Conservation (phyloP, 495 filamentous ascomycete species). For the Parmelia sp. region DNA sequence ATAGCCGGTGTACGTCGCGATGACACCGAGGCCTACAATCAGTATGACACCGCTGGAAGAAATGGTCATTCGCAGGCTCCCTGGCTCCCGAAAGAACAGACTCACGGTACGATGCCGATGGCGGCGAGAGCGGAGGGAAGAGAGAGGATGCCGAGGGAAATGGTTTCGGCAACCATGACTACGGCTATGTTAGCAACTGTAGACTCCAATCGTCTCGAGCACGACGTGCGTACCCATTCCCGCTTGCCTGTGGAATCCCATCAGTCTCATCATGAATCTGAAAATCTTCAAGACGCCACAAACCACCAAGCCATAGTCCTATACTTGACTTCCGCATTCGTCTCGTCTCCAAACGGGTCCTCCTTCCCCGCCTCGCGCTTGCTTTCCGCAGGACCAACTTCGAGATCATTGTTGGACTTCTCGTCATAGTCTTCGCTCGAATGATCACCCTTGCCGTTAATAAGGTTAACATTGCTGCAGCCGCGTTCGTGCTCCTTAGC, state of each 20-base stretch:
- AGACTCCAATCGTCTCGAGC: background rate
- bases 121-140: conserved; percentile 59
- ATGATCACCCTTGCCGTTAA: background rate
- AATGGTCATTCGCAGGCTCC: background rate
- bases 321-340: conserved; percentile 38
- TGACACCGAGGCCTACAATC: conserved; percentile 53
- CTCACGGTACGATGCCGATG: conserved; percentile 51
- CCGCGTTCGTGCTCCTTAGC: background rate
- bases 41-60: conserved; percentile 46
- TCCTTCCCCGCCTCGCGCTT: conserved; percentile 11
- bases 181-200: background rate
- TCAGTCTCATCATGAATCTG: background rate
- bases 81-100: no score
- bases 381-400: conserved; percentile 9
- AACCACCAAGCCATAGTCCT: conserved; percentile 41
- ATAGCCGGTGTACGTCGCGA: conserved; percentile 71
- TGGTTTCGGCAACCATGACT: conserved; percentile 66
- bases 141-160: conserved; percentile 63
- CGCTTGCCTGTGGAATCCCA: conserved; percentile 29
- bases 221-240: conserved; percentile 22
- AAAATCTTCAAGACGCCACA: conserved; percentile 12
- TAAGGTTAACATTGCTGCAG: conserved; percentile 1
- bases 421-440: conserved; percentile 9
- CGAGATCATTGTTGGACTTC: conserved; percentile 1
- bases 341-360: conserved; percentile 41